These are phyloP conservation scores for Malassezia equina DNA, from an alignment of 1,284 basidiomycete species.

Conservation along the genomic window DNA sequence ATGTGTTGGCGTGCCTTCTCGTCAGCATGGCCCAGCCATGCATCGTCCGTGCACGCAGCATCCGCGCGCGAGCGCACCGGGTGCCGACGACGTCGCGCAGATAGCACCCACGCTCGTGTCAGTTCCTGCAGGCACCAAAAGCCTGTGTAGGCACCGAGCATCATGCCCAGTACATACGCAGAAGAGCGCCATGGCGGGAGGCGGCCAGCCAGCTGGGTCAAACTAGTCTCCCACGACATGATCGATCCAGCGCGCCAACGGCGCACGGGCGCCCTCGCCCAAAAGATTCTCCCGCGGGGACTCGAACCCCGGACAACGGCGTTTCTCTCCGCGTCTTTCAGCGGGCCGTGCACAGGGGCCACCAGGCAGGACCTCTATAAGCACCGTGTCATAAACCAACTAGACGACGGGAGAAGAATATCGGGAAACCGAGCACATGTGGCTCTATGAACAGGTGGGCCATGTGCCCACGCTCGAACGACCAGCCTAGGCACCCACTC, in stretches of 20 bases:
- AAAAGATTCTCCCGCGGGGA: conserved; percentile 22
- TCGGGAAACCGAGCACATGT: background rate
- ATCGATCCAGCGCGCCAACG: background rate
- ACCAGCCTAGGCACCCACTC: too few relatives aligned
- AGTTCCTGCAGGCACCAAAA: conserved; percentile 32
- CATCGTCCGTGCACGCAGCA: background rate
- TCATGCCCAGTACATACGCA: background rate
- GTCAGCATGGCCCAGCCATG: conserved; percentile 30
- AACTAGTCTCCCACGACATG: background rate
- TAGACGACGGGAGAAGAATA: conserved; percentile 21
- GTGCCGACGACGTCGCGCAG: conserved; percentile 20
- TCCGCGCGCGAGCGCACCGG: conserved; percentile 15
- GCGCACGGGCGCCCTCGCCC: background rate
- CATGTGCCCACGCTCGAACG: too few relatives aligned
- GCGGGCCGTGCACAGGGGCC: conserved; percentile 21
- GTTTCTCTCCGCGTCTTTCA: conserved; percentile 18
- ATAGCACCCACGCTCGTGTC: conserved; percentile 17
- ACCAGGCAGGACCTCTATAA: conserved; percentile 15
- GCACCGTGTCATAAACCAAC: conserved; percentile 24
- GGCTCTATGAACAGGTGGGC: background rate
- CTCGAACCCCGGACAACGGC: conserved; percentile 23
- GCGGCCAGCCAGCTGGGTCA: background rate
- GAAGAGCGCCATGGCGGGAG: background rate
- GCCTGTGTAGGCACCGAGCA: conserved; percentile 5
- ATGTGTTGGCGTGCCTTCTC: conserved; percentile 47